A percentile compares a stretch with the other conserved stretches of the same genome.
phyloP scores from a whole-genome alignment of 163 green algal genomes.

The Chlamydomonas reinhardtii region DNA sequence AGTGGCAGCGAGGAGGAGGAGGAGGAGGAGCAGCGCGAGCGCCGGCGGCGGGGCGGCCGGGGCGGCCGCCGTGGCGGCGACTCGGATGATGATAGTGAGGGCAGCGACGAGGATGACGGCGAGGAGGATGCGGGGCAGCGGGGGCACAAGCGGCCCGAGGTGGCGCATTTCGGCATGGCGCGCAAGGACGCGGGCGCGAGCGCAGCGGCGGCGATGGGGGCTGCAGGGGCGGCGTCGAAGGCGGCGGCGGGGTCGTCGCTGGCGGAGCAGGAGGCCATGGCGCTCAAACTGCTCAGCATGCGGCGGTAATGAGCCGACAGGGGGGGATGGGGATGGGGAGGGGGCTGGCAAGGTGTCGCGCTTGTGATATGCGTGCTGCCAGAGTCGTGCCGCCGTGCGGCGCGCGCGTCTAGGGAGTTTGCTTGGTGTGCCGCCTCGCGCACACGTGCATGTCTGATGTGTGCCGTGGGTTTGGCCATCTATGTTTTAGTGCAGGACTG shows the following conservation, averaged over 20 bases:
- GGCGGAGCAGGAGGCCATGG: slow-evolving; percentile 77
- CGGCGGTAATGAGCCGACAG: slow-evolving; percentile 12
- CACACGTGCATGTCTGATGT: too few species aligned
- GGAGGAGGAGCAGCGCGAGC: background rate
- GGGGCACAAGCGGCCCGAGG: background rate
- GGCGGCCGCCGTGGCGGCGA: background rate
- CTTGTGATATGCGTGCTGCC: too few species aligned
- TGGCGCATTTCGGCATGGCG: slow-evolving; percentile 51
- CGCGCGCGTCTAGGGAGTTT: too few species aligned
- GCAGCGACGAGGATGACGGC: background rate
- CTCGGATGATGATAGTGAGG: background rate
- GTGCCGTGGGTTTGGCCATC: too few species aligned
- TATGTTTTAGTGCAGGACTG: too few species aligned
- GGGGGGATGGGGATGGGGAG: background rate
- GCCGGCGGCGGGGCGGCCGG: background rate
- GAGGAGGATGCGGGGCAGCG: background rate
- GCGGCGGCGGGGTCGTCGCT: slow-evolving; percentile 56
- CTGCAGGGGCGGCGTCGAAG: background rate
- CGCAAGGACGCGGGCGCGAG: slow-evolving; percentile 10
- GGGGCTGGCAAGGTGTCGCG: too few species aligned
- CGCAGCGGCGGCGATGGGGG: background rate
- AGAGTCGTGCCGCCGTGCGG: too few species aligned
- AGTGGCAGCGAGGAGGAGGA: background rate
- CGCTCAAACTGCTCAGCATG: slow-evolving; percentile 66
- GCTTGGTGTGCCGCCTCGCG: too few species aligned